A percentile compares a stretch with the other conserved stretches of the same genome.
These are phyloP conservation scores for Populus pruinosa DNA, from an alignment of 345 rosid genomes.

Conservation along the genomic window DNA sequence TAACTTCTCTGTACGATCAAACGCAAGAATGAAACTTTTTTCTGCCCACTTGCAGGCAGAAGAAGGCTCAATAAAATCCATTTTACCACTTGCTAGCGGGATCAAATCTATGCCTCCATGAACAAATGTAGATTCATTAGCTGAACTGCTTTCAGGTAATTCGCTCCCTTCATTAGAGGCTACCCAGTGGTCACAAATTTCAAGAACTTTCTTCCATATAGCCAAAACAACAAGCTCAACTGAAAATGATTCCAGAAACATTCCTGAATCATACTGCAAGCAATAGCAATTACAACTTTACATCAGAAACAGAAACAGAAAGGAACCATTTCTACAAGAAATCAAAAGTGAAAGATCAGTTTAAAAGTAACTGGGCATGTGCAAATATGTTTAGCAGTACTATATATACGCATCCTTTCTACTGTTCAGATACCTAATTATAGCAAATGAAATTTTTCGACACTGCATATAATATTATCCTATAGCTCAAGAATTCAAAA, in stretches of 20 bases:
- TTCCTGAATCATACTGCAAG: constrained; percentile 57
- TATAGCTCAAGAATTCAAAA: background rate
- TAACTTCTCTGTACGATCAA: constrained; percentile 56
- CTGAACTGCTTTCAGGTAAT: constrained; percentile 31
- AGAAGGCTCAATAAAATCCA: constrained; percentile 40
- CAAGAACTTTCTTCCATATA: constrained; percentile 58
- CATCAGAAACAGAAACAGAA: background rate
- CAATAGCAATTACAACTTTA: constrained; percentile 10
- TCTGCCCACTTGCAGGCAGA: constrained; percentile 50
- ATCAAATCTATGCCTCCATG: constrained; percentile 9
- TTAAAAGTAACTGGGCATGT: background rate
- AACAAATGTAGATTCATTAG: constrained; percentile 6
- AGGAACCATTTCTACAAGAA: background rate
- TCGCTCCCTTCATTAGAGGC: constrained; percentile 27
- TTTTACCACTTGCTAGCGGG: constrained; percentile 17
- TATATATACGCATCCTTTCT: background rate
- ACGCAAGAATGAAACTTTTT: constrained; percentile 53
- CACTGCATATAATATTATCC: background rate
- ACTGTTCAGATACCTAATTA: background rate
- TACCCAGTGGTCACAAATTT: constrained; percentile 56
- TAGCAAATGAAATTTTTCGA: too few species aligned
- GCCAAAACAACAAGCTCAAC: constrained; percentile 67
- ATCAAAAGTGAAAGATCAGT: background rate
- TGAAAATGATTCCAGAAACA: constrained; percentile 57
- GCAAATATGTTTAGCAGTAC: background rate